Percentiles rank a stretch among this genome's conserved stretches.
Evolutionary conservation across 202 grass and related monocot species (phyloP).

Genomic region (Setaria viridis): DNA sequence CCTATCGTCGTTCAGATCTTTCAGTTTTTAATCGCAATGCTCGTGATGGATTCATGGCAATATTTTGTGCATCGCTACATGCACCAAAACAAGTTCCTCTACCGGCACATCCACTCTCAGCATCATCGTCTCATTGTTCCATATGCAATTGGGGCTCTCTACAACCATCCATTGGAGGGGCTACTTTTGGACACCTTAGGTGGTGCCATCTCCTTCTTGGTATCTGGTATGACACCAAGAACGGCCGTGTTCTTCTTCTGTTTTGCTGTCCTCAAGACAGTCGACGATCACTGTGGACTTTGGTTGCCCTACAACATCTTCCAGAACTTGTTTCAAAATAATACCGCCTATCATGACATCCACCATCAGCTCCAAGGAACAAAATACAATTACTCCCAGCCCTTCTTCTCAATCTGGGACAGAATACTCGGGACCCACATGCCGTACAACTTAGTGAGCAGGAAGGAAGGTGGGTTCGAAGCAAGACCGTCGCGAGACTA

Average conservation of each 20-base stretch:
- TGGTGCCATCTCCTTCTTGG: constrained; percentile 85
- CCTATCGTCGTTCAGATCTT: constrained; percentile 64
- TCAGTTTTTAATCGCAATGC: constrained; percentile 84
- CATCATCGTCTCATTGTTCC: constrained; percentile 88
- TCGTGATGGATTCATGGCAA: constrained; percentile 93
- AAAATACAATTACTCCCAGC: constrained; percentile 95
- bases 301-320: constrained; percentile 86
- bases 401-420: constrained; percentile 93
- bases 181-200: constrained; percentile 91
- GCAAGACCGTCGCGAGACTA: constrained; percentile 67
- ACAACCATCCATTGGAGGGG: constrained; percentile 96
- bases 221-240: constrained; percentile 85
- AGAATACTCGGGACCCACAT: constrained; percentile 84
- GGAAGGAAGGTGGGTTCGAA: constrained; percentile 84
- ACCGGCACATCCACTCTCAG: constrained; percentile 84
- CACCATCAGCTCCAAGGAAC: constrained; percentile 92
- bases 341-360: constrained; percentile 91
- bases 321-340: constrained; percentile 83
- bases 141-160: constrained; percentile 89
- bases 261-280: constrained; percentile 78
- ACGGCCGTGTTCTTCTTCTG: constrained; percentile 88
- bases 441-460: constrained; percentile 64
- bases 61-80: constrained; percentile 97
- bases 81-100: constrained; percentile 97
- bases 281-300: constrained; percentile 86